These are phyloP conservation scores for Aristolochia contorta DNA, from an alignment of 164 flowering plant species.

Conservation along the genomic window DNA sequence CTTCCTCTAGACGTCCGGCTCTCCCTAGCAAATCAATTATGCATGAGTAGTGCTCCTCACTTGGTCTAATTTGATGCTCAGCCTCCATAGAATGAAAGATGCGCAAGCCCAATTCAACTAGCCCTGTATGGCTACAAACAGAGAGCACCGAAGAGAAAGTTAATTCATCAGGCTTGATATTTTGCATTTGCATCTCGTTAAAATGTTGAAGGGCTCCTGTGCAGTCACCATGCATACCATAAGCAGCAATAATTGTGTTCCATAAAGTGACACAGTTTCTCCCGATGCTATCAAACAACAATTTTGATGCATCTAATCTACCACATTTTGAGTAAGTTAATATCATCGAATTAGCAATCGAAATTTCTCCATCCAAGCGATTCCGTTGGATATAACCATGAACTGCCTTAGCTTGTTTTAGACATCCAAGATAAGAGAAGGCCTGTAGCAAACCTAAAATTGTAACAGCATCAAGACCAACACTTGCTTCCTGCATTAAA, in stretches of 20 bases:
- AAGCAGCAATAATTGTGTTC: conserved; percentile 44
- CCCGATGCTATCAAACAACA: conserved; percentile 24
- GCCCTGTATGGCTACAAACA: conserved; percentile 57
- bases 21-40: conserved; percentile 55
- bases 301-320: conserved; percentile 19
- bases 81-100: conserved; percentile 35
- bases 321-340: conserved; percentile 51
- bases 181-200: conserved; percentile 23
- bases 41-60: conserved; percentile 53
- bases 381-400: conserved; percentile 29
- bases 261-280: conserved; percentile 20
- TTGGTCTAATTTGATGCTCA: conserved; percentile 25
- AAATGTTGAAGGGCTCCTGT: conserved; percentile 25
- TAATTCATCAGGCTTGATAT: conserved; percentile 28
- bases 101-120: conserved; percentile 40
- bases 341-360: conserved; percentile 34
- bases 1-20: conserved; percentile 53
- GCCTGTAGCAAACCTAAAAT: conserved; percentile 40
- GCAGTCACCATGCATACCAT: conserved; percentile 40
- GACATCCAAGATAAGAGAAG: conserved; percentile 27
- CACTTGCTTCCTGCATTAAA: conserved; percentile 23
- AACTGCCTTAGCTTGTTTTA: conserved; percentile 32
- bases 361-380: conserved; percentile 19
- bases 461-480: conserved; percentile 29
- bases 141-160: conserved; percentile 44